These are phyloP conservation scores for Fusarium avenaceum DNA, from an alignment of 2,329 filamentous ascomycete genomes.

Conservation along the genomic window DNA sequence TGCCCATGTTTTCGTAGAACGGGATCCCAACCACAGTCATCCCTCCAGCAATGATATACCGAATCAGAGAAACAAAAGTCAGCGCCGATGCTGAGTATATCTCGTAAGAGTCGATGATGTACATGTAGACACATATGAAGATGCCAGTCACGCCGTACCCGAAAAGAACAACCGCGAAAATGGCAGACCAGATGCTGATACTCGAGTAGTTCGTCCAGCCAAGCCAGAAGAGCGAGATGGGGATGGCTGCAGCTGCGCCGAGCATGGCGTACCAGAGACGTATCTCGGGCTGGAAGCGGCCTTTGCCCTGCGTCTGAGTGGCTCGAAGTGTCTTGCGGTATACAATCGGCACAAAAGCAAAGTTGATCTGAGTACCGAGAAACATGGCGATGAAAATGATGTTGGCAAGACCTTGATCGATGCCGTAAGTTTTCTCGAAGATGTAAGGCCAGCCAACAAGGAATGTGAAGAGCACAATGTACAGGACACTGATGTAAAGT, in stretches of 20 bases:
- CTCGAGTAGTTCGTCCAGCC: conserved; percentile 60
- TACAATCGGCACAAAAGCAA: conserved; percentile 53
- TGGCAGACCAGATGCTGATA: conserved; percentile 61
- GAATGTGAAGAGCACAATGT: conserved; percentile 68
- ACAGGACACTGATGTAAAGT: conserved; percentile 65
- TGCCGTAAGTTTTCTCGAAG: conserved; percentile 59
- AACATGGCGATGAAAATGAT: conserved; percentile 61
- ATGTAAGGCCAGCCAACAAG: conserved; percentile 65
- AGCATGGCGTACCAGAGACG: conserved; percentile 60
- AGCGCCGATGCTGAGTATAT: conserved; percentile 53
- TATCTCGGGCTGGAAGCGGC: conserved; percentile 54
- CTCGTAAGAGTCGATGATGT: conserved; percentile 55
- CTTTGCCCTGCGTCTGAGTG: not conserved
- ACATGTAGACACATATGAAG: conserved; percentile 53
- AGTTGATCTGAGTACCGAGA: conserved; percentile 55
- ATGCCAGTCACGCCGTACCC: conserved; percentile 57
- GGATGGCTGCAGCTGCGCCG: conserved; percentile 57
- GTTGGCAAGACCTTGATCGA: conserved; percentile 58
- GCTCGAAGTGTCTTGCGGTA: conserved; percentile 53
- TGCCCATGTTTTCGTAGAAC: conserved; percentile 53
- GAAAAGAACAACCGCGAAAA: conserved; percentile 59
- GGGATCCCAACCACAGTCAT: conserved; percentile 55
- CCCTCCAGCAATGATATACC: conserved; percentile 52
- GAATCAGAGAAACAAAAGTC: conserved; percentile 50
- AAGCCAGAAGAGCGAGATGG: conserved; percentile 64